A percentile compares a stretch with the other conserved stretches of the same genome.
Evolutionary conservation across 2,329 filamentous ascomycete genomes (phyloP).

Genomic region (Exophiala viscosa): DNA sequence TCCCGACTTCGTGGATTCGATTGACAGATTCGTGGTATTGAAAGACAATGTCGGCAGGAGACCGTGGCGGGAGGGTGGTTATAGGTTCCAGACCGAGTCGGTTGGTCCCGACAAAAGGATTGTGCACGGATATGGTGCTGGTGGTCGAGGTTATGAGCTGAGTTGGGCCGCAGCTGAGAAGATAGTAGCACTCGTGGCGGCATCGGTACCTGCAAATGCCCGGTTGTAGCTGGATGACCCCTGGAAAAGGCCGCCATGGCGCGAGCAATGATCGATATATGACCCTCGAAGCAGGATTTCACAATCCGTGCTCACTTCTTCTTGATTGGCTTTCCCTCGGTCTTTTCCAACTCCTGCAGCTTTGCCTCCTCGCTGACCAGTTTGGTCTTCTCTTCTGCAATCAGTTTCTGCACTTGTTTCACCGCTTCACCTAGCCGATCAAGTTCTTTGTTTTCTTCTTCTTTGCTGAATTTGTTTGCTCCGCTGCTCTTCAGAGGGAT

Average conservation of each 20-base stretch:
- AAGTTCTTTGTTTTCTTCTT: slow-evolving; percentile 66
- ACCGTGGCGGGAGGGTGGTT: slow-evolving; percentile 43
- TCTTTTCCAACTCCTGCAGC: slow-evolving; percentile 50
- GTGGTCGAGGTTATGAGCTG: slow-evolving; percentile 59
- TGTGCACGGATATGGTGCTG: slow-evolving; percentile 59
- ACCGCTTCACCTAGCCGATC: slow-evolving; percentile 61
- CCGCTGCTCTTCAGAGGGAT: slow-evolving; percentile 66
- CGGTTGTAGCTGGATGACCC: background rate
- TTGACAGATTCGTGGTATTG: slow-evolving; percentile 40
- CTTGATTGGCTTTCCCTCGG: slow-evolving; percentile 33
- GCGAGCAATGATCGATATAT: background rate
- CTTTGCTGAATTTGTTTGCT: slow-evolving; percentile 68
- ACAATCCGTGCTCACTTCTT: slow-evolving; percentile 22
- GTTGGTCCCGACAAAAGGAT: slow-evolving; percentile 31
- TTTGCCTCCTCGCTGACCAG: slow-evolving; percentile 60
- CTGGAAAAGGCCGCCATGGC: background rate
- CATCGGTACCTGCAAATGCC: slow-evolving; percentile 1
- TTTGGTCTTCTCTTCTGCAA: slow-evolving; percentile 62
- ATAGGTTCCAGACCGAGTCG: slow-evolving; percentile 53
- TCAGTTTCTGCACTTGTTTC: slow-evolving; percentile 56
- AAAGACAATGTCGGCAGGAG: slow-evolving; percentile 46
- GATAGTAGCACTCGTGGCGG: slow-evolving; percentile 20
- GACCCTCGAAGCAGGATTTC: background rate
- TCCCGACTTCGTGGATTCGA: slow-evolving; percentile 36
- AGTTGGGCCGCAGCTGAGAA: slow-evolving; percentile 55